Conservation (phyloP, 2,329 filamentous ascomycete genomes). For the Juglanconis juglandina region DNA sequence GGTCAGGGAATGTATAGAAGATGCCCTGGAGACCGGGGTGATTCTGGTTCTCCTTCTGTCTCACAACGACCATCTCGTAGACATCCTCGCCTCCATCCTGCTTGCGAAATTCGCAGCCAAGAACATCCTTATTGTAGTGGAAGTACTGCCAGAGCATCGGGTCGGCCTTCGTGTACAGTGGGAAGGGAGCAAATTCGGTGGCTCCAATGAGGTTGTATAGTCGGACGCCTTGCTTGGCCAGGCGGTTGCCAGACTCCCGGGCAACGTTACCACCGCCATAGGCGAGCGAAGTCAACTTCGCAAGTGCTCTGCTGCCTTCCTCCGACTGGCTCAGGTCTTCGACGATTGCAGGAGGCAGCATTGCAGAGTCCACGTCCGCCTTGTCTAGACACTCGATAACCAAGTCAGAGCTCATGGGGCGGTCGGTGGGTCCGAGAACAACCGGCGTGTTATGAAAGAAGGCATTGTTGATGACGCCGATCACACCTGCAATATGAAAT, state of each 20-base stretch:
- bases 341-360: conserved; percentile 38
- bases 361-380: conserved; percentile 24
- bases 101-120: conserved; percentile 40
- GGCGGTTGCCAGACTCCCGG: conserved; percentile 33
- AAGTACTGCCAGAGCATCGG: conserved; percentile 41
- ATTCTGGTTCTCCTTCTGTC: conserved; percentile 34
- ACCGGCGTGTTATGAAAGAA: conserved; percentile 31
- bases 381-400: conserved; percentile 30
- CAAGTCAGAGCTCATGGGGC: conserved; percentile 33
- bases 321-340: conserved; percentile 39
- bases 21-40: conserved; percentile 23
- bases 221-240: conserved; percentile 32
- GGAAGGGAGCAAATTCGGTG: conserved; percentile 34
- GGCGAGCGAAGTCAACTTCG: conserved; percentile 30
- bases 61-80: conserved; percentile 37
- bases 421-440: conserved; percentile 29
- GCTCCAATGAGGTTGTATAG: conserved; percentile 37
- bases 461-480: conserved; percentile 21
- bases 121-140: conserved; percentile 36
- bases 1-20: conserved; percentile 30
- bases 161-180: conserved; percentile 30
- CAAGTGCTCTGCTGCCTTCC: conserved; percentile 28
- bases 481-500: conserved; percentile 36
- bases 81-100: conserved; percentile 29
- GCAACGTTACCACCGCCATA: conserved; percentile 33